phyloP scores from a whole-genome alignment of 2,329 filamentous ascomycete species.

The Teratosphaeria epicoccoides region DNA sequence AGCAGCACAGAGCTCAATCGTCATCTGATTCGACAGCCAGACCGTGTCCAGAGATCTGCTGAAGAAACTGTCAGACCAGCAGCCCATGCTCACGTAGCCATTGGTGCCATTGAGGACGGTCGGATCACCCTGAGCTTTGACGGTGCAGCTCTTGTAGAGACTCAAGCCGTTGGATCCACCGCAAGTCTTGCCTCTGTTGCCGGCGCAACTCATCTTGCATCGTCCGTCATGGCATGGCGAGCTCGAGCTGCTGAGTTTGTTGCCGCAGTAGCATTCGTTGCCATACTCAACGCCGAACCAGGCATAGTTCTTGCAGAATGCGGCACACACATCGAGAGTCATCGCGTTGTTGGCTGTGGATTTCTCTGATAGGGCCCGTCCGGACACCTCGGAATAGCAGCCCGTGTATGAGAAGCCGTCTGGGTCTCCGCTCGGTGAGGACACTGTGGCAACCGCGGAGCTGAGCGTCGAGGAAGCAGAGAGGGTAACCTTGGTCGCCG shows the following conservation, averaged over 20 bases:
- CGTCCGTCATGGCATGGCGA: conserved; percentile 8
- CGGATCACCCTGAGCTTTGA: not conserved
- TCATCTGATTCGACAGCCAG: not conserved
- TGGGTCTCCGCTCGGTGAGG: not conserved
- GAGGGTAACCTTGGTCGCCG: not conserved
- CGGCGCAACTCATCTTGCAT: conserved; percentile 18
- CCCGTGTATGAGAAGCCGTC: not conserved
- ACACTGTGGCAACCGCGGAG: not conserved
- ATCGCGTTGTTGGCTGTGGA: not conserved
- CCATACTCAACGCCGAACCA: conserved; percentile 16
- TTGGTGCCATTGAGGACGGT: not conserved
- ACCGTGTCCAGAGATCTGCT: not conserved
- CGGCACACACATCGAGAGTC: conserved; percentile 5
- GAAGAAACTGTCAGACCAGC: not conserved
- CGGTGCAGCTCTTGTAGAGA: conserved; percentile 12
- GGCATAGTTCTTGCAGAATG: conserved; percentile 3
- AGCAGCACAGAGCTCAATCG: not conserved
- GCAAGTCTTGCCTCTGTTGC: conserved; percentile 17
- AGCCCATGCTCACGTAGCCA: not conserved
- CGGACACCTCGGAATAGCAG: not conserved
- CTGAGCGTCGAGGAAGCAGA: not conserved
- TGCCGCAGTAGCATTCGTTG: conserved; percentile 23
- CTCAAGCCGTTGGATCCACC: conserved; percentile 16
- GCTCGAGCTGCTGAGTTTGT: conserved; percentile 1
- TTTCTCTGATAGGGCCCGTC: not conserved